A percentile compares a stretch with the other conserved stretches of the same genome.
Evolutionary conservation across 345 rosid genomes (phyloP).

Genomic region (Camelina hispida): DNA sequence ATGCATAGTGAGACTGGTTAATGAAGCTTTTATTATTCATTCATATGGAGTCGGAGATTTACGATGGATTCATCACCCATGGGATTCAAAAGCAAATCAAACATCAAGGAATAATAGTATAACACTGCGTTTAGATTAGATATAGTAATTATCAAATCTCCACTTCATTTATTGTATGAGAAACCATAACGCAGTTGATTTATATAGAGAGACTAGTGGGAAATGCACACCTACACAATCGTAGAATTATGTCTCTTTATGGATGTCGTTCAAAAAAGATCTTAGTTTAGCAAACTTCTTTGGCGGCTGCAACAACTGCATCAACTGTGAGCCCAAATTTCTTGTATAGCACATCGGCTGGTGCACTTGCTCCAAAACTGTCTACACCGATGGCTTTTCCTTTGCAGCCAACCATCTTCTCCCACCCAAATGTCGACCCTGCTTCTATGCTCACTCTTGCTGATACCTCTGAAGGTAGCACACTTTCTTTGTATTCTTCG

Average conservation of each 20-base stretch:
- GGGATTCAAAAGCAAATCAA: too few relatives aligned
- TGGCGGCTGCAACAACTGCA: constrained; percentile 72
- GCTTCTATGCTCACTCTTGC: constrained; percentile 88
- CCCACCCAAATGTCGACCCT: constrained; percentile 84
- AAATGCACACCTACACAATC: constrained; percentile 1
- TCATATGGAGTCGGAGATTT: too few relatives aligned
- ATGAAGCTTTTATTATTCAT: too few relatives aligned
- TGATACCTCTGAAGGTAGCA: constrained; percentile 65
- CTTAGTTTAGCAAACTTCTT: constrained; percentile 48
- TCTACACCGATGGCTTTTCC: constrained; percentile 83
- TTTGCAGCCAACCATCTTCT: constrained; percentile 64
- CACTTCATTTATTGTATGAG: background rate
- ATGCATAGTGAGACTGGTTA: too few relatives aligned
- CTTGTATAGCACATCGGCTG: constrained; percentile 74
- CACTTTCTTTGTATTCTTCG: constrained; percentile 73
- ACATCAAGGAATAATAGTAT: too few relatives aligned
- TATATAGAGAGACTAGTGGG: background rate
- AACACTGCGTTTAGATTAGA: too few relatives aligned
- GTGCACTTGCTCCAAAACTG: constrained; percentile 91
- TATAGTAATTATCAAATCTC: too few relatives aligned
- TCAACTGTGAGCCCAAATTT: constrained; percentile 72
- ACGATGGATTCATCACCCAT: background rate
- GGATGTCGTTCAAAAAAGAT: background rate
- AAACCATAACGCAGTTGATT: background rate
- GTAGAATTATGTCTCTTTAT: background rate